Evolutionary conservation across 1,284 basidiomycete genomes (phyloP), one percentile per base, ranked within the genome.

Genomic region (Veloboletus limbatus): DNA sequence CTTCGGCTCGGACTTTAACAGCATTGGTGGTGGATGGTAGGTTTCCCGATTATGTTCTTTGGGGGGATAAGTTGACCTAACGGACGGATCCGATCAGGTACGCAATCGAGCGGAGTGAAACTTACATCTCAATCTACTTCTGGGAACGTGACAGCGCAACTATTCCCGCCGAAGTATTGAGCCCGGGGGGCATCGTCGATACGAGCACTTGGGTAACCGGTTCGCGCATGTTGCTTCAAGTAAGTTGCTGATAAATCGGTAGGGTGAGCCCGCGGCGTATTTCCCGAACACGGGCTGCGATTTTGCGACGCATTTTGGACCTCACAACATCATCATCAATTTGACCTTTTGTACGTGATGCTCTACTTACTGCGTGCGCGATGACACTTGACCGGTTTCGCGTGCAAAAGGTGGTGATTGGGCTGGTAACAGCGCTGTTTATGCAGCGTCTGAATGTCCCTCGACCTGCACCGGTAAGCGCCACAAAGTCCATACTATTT

Each of bases 331-430:
- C 14, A 13, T 53, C 20, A 38, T 53, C 28, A 31, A 49, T 33
- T 25, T 49, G 16, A 54, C 57, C 0, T 66, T 66, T 14, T 62
- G 63, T 65, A 24, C 10, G 63, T 59, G 25, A 2, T 13, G 3
- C 6, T 25, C 10, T 6, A 20, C 3, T 20, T 6, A 20, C 3
- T 20, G 9, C 6, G 11, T 26, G 10, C 2, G 27, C 16, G 11
- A 16, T 18, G 4, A 7, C 13, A 20, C 18, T 43, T 3, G 13
- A 24, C 11, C 14, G 4, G 6, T 38, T 38, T 25, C n/a, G 14
- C 33, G 11, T 22, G 9, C 21, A 62, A 24, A 24, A 52, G 69
- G 71, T 41, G 71, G 71, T 9, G 65, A 69, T 51, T 71, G 65
- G 66, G 71, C 70, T 24, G 71, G 72, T 3, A 55, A 49, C 38